Evolutionary conservation across 1,284 basidiomycete genomes (phyloP), one percentile per base, ranked within the genome.

Genomic region (Ganoderma multipileum): DNA sequence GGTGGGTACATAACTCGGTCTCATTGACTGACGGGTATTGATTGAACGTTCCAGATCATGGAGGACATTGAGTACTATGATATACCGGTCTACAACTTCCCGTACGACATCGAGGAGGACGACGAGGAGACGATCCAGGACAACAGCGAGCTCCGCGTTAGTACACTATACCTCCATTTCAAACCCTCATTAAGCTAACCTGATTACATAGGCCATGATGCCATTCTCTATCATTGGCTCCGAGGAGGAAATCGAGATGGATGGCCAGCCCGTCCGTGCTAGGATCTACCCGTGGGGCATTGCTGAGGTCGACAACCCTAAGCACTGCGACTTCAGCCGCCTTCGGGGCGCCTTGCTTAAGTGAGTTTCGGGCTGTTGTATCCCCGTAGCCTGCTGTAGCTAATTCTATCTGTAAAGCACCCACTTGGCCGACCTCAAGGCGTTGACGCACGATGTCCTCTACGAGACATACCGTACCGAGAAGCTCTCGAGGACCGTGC

Each of bases 51-150:
- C 23, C n/a, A 97, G 95, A 92, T 99, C 78, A 99, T 99, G 96
- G 97, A 99, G 83, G 97, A 99, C 80, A 99, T 99, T 75, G 97
- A 99, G 79, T 89, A 99, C 85, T 99, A 99, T 79, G 92, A 94
- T 74, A 99, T 99, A 75, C 97, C 98, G 7, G 94, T 99, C 58
- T 99, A 99, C 88, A 99, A 99, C 85, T 99, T 99, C 89, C 98
- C 98, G 0, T 99, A 98, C 81, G 98, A 99, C 76, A 92, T 96
- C 28, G 98, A 99, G 81, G 98, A 99, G 83, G 95, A 99, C 77
- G 98, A 99, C 79, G 97, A 99, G 79, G 98, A 99, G 77, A 99
- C 97, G 4, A 97, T 99, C 72, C 92, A 95, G 76, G 98, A 99
- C 83, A 99, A 99, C 84, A 93, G 93, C 77, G 96, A 97, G 80